Base-by-base conservation (phyloP, 1,139 yeast species). In the Yamadazyma epiphylla region DNA sequence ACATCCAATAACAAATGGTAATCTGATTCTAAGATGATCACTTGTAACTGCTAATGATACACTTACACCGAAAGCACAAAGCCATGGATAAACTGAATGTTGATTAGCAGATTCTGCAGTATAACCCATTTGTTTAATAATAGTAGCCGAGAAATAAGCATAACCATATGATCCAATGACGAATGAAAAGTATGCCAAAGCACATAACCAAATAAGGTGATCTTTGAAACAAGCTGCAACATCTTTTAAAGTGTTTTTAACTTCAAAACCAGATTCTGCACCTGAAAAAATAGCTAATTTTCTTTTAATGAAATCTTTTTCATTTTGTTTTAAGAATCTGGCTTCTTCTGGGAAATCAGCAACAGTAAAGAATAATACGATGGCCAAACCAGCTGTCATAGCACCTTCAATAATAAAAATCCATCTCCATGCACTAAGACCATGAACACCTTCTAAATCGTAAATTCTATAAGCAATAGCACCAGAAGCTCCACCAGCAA, bases 31-130 rank as follows among this genome's bases (percentile, higher is more conserved):
- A 15, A 52, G 28, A 25, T 46, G 47, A 46, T 80, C 88, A 4
- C 84, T 78, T 7, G 60, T 31, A 36, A 64, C 59, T 0, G 77
- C 74, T 11, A 56, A 42, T 8, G 66, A 43, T 55, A 77, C 71
- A 27, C 75, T 69, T 28, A 71, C 51, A 3, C 74, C 83, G 49
- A 80, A 75, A 0, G 85, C 78, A 16, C 62, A 63, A 22, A 79
- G 63, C 88, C 88, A 81, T 12, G 89, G 89, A 45, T 78, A 81
- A 32, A 81, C 77, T 0, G 87, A 79, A 45, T 74, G 78, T 31
- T 75, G 70, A 54, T 81, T 83, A 15, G 85, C 80, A 34, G 68
- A 59, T 41, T 76, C 75, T 1, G 82, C 77, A 4, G 80, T 61
- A 52, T 77, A 76, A 6, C 81, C 76, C 51, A 71, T 63, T 42